Evolutionary conservation across 805 yeast genomes (phyloP).

Genomic region (Kodamaea kaohsiungensis): DNA sequence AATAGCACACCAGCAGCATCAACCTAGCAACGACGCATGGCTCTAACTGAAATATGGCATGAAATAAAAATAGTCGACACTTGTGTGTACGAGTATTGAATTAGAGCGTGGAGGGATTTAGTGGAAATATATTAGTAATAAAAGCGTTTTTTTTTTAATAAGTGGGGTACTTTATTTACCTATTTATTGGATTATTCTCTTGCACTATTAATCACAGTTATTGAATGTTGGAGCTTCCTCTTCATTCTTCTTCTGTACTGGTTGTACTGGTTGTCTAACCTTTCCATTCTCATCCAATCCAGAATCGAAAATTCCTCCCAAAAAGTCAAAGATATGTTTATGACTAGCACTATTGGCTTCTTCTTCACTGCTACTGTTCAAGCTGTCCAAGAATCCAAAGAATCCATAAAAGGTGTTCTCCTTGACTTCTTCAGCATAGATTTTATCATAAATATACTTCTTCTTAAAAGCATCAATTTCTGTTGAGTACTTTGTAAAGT

Average conservation of each 20-base stretch:
- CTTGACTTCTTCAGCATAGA: conserved; percentile 83
- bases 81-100: background rate
- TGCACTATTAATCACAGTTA: conserved; percentile 5
- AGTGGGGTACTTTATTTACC: background rate
- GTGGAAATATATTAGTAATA: background rate
- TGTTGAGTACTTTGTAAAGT: conserved; percentile 61
- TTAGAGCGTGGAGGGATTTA: background rate
- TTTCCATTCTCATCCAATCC: conserved; percentile 22
- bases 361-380: conserved; percentile 39
- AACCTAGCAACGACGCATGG: conserved; percentile 24
- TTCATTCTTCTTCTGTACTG: conserved; percentile 13
- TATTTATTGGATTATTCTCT: background rate
- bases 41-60: background rate
- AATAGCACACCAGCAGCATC: conserved; percentile 23
- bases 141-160: background rate
- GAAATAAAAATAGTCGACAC: no score
- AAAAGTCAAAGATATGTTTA: conserved; percentile 61
- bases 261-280: conserved; percentile 10
- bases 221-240: conserved; percentile 7
- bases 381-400: conserved; percentile 86
- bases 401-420: conserved; percentile 90
- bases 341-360: conserved; percentile 38
- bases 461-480: conserved; percentile 86
- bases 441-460: conserved; percentile 87
- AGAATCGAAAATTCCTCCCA: conserved; percentile 47